phyloP scores from a whole-genome alignment of 345 rosid genomes.

The Eucalyptus decipiens region DNA sequence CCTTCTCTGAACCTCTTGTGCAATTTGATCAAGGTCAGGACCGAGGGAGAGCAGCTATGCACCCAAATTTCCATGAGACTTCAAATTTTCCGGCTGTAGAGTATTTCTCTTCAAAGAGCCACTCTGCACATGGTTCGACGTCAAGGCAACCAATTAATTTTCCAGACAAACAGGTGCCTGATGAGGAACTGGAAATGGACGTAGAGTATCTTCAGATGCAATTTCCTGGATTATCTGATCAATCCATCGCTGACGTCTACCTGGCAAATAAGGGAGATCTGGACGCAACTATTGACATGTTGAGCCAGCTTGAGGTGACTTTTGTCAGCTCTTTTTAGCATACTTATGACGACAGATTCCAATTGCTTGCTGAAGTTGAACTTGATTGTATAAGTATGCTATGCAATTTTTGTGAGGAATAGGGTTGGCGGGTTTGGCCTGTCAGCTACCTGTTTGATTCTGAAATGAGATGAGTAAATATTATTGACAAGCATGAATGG shows the following conservation, averaged over 20 bases:
- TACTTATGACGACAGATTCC: background rate
- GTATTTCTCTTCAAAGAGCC: constrained; percentile 4
- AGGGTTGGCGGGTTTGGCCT: background rate
- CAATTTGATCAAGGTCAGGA: constrained; percentile 11
- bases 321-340: background rate
- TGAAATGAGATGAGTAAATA: background rate
- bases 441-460: background rate
- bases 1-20: constrained; percentile 10
- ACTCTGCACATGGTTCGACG: constrained; percentile 20
- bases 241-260: constrained; percentile 68
- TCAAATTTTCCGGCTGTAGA: constrained; percentile 3
- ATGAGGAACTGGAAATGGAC: constrained; percentile 60
- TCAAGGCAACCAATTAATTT: constrained; percentile 6
- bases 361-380: background rate
- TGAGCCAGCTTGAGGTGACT: constrained; percentile 74
- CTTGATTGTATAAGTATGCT: background rate
- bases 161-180: constrained; percentile 29
- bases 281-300: constrained; percentile 80
- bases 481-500: background rate
- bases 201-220: constrained; percentile 54
- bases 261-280: constrained; percentile 61
- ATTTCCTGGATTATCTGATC: constrained; percentile 59
- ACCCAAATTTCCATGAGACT: constrained; percentile 7
- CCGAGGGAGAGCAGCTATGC: constrained; percentile 8
- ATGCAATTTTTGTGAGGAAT: background rate